Conservation (phyloP, 306 rosid species). For the Echinosophora koreensis region DNA sequence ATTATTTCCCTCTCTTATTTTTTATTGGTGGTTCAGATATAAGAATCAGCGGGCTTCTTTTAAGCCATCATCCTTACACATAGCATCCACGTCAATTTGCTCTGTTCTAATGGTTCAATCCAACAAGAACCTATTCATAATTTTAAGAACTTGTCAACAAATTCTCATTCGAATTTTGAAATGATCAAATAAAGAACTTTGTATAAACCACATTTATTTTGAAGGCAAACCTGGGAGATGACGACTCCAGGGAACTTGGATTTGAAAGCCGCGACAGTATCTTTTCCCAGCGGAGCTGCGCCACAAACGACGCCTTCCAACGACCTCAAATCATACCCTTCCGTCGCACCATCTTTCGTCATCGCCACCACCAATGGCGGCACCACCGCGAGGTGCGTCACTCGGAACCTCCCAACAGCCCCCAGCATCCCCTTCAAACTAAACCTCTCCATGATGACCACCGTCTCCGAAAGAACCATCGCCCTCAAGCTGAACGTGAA, state of each 20-base stretch:
- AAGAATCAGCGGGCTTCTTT: too few species aligned
- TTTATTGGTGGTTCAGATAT: too few species aligned
- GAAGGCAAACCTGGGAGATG: constrained; percentile 41
- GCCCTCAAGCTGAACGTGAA: constrained; percentile 46
- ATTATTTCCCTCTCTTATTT: too few species aligned
- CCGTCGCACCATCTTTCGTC: constrained; percentile 41
- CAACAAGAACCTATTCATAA: too few species aligned
- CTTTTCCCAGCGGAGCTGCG: constrained; percentile 57
- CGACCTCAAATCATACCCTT: constrained; percentile 50
- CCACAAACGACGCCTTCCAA: constrained; percentile 52
- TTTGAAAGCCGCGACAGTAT: constrained; percentile 43
- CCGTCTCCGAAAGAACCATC: constrained; percentile 50
- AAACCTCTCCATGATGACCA: constrained; percentile 62
- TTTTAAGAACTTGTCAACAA: too few species aligned
- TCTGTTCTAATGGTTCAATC: too few species aligned
- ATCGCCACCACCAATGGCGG: constrained; percentile 61
- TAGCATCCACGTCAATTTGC: too few species aligned
- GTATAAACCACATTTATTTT: too few species aligned
- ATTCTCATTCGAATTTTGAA: too few species aligned
- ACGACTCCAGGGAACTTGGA: constrained; percentile 47
- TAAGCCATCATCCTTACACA: too few species aligned
- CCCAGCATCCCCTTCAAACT: constrained; percentile 49
- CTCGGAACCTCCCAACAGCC: constrained; percentile 54
- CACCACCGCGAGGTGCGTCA: constrained; percentile 47
- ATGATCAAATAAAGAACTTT: too few species aligned